Conservation (phyloP, 345 rosid genomes). For the Eucalyptus grandis region DNA sequence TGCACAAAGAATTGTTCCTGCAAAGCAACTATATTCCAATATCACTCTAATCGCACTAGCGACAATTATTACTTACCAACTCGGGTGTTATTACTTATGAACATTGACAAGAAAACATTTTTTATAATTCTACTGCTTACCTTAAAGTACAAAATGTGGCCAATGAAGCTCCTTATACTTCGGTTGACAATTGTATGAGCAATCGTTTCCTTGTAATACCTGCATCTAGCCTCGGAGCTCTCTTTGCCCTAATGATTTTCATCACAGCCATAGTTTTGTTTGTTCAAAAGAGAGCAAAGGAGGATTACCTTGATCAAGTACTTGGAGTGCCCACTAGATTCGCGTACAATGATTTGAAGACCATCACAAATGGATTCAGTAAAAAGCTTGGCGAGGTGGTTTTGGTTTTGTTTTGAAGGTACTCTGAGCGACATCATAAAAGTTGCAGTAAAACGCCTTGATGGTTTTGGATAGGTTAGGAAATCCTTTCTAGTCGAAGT, state of each 20-base stretch:
- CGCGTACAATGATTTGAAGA: background rate
- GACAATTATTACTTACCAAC: background rate
- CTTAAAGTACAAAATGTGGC: background rate
- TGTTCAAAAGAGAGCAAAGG: background rate
- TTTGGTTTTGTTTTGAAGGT: conserved; percentile 10
- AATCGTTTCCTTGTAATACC: background rate
- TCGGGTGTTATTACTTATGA: background rate
- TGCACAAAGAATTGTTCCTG: conserved; percentile 2
- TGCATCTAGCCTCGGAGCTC: background rate
- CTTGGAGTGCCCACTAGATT: background rate
- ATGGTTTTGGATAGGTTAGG: conserved; percentile 3
- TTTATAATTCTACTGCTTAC: background rate
- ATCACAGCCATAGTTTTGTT: background rate
- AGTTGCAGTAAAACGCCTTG: conserved; percentile 19
- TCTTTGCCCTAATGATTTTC: background rate
- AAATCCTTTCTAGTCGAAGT: conserved; percentile 17
- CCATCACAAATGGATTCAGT: background rate
- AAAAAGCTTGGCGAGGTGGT: conserved; percentile 14
- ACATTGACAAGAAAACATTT: fast-evolving
- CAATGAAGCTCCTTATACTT: background rate
- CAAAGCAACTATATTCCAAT: conserved; percentile 2
- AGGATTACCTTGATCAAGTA: background rate
- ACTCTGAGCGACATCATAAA: background rate
- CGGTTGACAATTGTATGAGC: background rate
- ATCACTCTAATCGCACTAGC: fast-evolving